phyloP scores from a whole-genome alignment of 1,284 basidiomycete genomes.

The Sanghuangporus sanghuang region DNA sequence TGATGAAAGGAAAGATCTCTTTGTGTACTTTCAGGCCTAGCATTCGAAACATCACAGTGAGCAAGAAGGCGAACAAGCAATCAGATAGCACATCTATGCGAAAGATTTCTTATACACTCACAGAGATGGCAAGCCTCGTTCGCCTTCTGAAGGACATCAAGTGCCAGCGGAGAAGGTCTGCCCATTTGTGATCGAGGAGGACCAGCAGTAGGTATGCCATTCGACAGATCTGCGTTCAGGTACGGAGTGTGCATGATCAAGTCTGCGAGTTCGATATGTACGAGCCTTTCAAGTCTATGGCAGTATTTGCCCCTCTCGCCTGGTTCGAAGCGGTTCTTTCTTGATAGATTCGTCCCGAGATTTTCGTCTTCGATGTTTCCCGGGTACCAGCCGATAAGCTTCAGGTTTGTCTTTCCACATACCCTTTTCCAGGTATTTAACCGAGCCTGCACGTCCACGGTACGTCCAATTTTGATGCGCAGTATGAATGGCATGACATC shows the following conservation, averaged over 20 bases:
- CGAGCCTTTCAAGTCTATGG: slow-evolving; percentile 53
- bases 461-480: too few relatives aligned
- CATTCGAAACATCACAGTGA: not conserved
- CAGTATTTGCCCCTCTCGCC: too few relatives aligned
- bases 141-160: not conserved
- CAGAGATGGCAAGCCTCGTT: not conserved
- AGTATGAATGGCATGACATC: too few relatives aligned
- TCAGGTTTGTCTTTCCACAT: too few relatives aligned
- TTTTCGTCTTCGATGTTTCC: too few relatives aligned
- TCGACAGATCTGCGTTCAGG: slow-evolving; percentile 43
- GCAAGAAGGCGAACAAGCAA: not conserved
- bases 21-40: slow-evolving; percentile 57
- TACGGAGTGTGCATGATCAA: slow-evolving; percentile 52
- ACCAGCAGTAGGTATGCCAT: slow-evolving; percentile 3
- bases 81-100: not conserved
- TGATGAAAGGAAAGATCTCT: slow-evolving; percentile 70
- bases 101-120: not conserved
- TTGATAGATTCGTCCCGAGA: slow-evolving; percentile 23
- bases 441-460: too few relatives aligned
- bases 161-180: not conserved
- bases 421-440: too few relatives aligned
- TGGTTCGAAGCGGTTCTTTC: too few relatives aligned
- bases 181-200: not conserved
- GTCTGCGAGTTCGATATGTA: slow-evolving; percentile 73
- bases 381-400: slow-evolving; percentile 8